phyloP scores from a whole-genome alignment of 371 early-diverging fungal species.

The Rhizopus stolonifer region DNA sequence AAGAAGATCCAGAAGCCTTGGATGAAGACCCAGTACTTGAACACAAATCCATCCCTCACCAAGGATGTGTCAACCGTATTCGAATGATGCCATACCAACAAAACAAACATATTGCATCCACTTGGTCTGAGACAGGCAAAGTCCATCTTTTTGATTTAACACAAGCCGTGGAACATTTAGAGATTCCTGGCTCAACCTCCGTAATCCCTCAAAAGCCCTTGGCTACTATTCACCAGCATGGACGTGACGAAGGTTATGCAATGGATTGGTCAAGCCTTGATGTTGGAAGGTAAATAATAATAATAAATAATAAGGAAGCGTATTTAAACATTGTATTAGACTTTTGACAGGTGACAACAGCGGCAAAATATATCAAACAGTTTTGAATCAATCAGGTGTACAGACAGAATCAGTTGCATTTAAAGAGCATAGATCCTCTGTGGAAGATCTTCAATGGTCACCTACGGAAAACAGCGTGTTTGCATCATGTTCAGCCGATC shows the following conservation, averaged over 20 bases:
- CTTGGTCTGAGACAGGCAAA: slow-evolving; percentile 94
- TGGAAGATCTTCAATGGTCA: slow-evolving; percentile 97
- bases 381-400: slow-evolving; percentile 56
- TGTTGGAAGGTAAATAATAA: slow-evolving; percentile 53
- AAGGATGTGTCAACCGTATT: slow-evolving; percentile 92
- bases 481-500: slow-evolving; percentile 88
- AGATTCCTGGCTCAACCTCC: slow-evolving; percentile 72
- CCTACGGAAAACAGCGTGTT: slow-evolving; percentile 88
- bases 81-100: slow-evolving; percentile 71
- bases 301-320: background rate
- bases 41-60: slow-evolving; percentile 75
- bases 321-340: slow-evolving; percentile 25
- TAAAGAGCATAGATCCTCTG: slow-evolving; percentile 80
- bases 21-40: slow-evolving; percentile 95
- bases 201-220: slow-evolving; percentile 71
- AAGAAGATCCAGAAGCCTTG: slow-evolving; percentile 77
- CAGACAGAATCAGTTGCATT: slow-evolving; percentile 76
- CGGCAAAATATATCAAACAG: slow-evolving; percentile 79
- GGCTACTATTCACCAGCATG: slow-evolving; percentile 78
- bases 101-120: slow-evolving; percentile 72
- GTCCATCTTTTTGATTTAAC: slow-evolving; percentile 90
- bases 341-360: slow-evolving; percentile 88
- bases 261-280: slow-evolving; percentile 88
- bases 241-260: slow-evolving; percentile 87
- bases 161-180: slow-evolving; percentile 70